Evolutionary conservation across 129 eudicot species (phyloP).

Genomic region (Tanacetum coccineum): DNA sequence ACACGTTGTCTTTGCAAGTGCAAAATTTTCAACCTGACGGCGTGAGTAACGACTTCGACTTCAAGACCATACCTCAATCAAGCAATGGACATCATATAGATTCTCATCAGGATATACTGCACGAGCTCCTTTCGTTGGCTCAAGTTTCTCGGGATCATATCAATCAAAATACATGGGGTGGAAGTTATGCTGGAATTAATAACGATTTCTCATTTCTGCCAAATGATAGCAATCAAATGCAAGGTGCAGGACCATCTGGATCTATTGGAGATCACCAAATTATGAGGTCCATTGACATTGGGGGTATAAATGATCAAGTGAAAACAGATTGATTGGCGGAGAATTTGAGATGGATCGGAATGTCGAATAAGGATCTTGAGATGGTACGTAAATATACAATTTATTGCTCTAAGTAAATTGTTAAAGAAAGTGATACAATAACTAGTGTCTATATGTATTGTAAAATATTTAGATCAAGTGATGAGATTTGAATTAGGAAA

Average conservation of each 20-base stretch:
- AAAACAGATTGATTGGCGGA: conserved; percentile 46
- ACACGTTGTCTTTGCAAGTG: conserved; percentile 62
- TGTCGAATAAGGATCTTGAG: conserved; percentile 59
- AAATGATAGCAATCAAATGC: conserved; percentile 35
- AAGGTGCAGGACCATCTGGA: conserved; percentile 28
- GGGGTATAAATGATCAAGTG: conserved; percentile 42
- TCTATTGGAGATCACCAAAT: conserved; percentile 34
- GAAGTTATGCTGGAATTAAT: conserved; percentile 31
- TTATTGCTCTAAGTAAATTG: neutral
- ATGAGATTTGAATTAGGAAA: neutral
- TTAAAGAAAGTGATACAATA: neutral
- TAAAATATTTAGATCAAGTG: neutral
- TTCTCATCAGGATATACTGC: conserved; percentile 46
- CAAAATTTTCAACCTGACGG: conserved; percentile 46
- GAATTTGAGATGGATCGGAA: conserved; percentile 81
- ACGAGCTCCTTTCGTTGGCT: conserved; percentile 71
- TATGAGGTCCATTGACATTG: conserved; percentile 41
- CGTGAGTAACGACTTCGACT: conserved; percentile 21
- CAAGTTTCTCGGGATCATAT: conserved; percentile 65
- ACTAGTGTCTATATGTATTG: neutral
- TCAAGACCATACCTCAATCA: conserved; percentile 38
- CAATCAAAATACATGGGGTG: conserved; percentile 60
- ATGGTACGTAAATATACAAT: conserved; percentile 41
- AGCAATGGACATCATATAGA: conserved; percentile 25
- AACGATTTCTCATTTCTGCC: conserved; percentile 53